Conservation (phyloP, 2,329 filamentous ascomycete species). For the Magnaporthiopsis incrustans region DNA sequence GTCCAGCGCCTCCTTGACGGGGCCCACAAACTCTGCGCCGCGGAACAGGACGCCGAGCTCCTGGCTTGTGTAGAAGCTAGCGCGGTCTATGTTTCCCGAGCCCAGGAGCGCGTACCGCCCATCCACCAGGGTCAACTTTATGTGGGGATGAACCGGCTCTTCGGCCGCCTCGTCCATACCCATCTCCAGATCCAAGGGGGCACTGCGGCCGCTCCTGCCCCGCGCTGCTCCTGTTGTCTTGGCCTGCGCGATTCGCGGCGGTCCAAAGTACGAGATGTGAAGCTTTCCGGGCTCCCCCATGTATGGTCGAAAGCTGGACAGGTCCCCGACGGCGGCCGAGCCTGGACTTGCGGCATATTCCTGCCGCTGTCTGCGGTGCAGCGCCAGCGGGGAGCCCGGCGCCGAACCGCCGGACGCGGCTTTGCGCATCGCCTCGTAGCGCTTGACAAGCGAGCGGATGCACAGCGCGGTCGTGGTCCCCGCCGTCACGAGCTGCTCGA, state of each 20-base stretch:
- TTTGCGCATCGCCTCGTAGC: slow-evolving; percentile 33
- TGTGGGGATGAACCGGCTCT: slow-evolving; percentile 65
- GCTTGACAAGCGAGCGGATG: slow-evolving; percentile 48
- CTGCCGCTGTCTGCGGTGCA: not conserved
- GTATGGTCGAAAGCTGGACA: not conserved
- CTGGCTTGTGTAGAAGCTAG: slow-evolving; percentile 82
- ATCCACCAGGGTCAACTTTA: slow-evolving; percentile 72
- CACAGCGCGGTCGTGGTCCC: slow-evolving; percentile 65
- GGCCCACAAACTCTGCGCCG: slow-evolving; percentile 22
- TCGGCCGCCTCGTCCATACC: slow-evolving; percentile 24
- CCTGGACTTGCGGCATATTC: not conserved
- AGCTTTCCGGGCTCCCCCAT: slow-evolving; percentile 35
- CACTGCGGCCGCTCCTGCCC: slow-evolving; percentile 9
- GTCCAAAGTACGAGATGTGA: slow-evolving; percentile 50
- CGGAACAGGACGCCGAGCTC: slow-evolving; percentile 63
- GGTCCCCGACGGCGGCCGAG: not conserved
- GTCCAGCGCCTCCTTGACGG: slow-evolving; percentile 22
- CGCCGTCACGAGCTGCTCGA: slow-evolving; percentile 75
- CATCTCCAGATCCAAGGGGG: slow-evolving; percentile 6
- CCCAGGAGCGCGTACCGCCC: slow-evolving; percentile 59
- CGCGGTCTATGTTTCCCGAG: slow-evolving; percentile 77
- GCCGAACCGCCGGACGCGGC: slow-evolving; percentile 11
- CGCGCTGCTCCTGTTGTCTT: slow-evolving; percentile 10
- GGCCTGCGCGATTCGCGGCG: slow-evolving; percentile 12
- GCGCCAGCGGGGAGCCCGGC: not conserved